Evolutionary conservation across 1,139 yeast species (phyloP).

Genomic region (Magnusiomyces tetraspermus): DNA sequence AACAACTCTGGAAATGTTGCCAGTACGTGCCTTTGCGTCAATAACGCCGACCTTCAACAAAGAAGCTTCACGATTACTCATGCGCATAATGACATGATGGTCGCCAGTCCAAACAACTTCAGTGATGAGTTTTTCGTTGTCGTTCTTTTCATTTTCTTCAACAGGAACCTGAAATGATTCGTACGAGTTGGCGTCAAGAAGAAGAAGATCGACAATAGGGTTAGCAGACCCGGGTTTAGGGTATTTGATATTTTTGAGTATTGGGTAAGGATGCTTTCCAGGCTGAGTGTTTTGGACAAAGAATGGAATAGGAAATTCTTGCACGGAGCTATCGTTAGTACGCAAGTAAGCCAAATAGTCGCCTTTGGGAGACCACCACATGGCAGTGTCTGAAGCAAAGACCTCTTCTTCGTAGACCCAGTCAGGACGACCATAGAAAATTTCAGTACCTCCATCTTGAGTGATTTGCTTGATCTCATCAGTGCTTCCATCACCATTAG

Average conservation of each 20-base stretch:
- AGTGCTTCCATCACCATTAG: too few species aligned
- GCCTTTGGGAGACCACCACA: slow-evolving; percentile 88
- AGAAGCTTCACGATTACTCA: slow-evolving; percentile 64
- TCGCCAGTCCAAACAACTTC: slow-evolving; percentile 63
- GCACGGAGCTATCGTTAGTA: slow-evolving; percentile 65
- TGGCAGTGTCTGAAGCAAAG: slow-evolving; percentile 47
- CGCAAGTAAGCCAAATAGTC: slow-evolving; percentile 52
- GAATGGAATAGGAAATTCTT: slow-evolving; percentile 53
- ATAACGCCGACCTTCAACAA: slow-evolving; percentile 47
- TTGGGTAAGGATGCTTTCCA: slow-evolving; percentile 47
- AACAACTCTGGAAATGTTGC: slow-evolving; percentile 37
- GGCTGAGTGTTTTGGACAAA: slow-evolving; percentile 38
- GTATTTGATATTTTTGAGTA: slow-evolving; percentile 50
- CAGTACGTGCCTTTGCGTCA: slow-evolving; percentile 34
- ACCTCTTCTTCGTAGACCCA: slow-evolving; percentile 98
- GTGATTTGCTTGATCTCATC: slow-evolving; percentile 44
- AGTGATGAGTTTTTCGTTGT: slow-evolving; percentile 49
- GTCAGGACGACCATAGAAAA: slow-evolving; percentile 85
- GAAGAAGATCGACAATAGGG: slow-evolving; percentile 49
- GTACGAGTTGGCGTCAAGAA: slow-evolving; percentile 35
- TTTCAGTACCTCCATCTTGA: slow-evolving; percentile 50
- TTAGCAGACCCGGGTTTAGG: slow-evolving; percentile 82
- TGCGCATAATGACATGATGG: slow-evolving; percentile 48
- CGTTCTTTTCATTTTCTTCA: slow-evolving; percentile 23
- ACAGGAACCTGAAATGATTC: slow-evolving; percentile 26